Evolutionary conservation across 805 yeast species (phyloP), one percentile per base, ranked within the genome.

Genomic region (Candida endomychidarum): DNA sequence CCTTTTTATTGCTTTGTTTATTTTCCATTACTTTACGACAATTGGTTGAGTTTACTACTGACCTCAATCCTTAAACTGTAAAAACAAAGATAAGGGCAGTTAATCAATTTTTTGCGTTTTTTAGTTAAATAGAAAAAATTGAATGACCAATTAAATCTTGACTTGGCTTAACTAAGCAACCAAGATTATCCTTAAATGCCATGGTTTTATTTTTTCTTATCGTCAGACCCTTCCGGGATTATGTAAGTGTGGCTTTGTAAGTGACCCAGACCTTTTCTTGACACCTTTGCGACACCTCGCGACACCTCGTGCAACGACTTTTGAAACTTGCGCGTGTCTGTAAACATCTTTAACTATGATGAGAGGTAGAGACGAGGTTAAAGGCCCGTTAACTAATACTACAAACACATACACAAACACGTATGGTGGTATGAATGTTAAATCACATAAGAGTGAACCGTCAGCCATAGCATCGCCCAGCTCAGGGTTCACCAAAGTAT

Each of bases 351-450:
- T 5, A 25, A n/a, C 15, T 20, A 32, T 32, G 35, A 22, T 32
- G 12, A 20, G 14, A 20, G 20, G 15, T 25, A 31, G 12, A 29
- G 33, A 29, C 6, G 34, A 31, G 15, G 7, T 31, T 23, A 34
- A 12, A 22, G 24, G 7, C 7, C 38, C 38, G 6, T 23, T 37
- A 12, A 10, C 18, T 11, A 37, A 37, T 15, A 19, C 12, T 12
- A 37, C 40, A 4, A 37, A 37, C 29, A 29, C 34, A 5, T 34
- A 33, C 15, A 31, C 16, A 19, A 19, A 24, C 5, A 11, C 26
- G 5, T 24, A 24, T 11, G 11, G n/a, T 24, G 5, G 12, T 31
- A 16, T 3, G n/a, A 16, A 20, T 15, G 8, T 12, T 3, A 15
- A 27, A 8, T 20, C 22, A 6, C 22, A 20, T 20, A 20, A 20